Evolutionary conservation across 2,329 filamentous ascomycete genomes (phyloP), one percentile per base, ranked within the genome.

Genomic region (Didymella keratinophila): DNA sequence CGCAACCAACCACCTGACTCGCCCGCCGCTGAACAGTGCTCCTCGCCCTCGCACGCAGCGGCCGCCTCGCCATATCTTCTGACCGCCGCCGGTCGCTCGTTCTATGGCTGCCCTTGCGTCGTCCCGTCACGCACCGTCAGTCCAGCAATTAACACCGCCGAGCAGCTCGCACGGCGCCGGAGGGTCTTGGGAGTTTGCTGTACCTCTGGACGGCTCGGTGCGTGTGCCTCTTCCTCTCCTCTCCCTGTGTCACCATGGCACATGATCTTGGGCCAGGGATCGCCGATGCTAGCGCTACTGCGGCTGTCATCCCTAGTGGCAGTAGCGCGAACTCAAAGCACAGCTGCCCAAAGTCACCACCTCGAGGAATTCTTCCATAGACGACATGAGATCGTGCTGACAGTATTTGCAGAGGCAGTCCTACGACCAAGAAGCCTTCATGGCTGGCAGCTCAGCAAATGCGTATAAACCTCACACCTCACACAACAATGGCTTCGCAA

Each of bases 91-190:
- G 32, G 55, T 55, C 50, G 51, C 64, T 32, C 56, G 54, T 58
- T 64, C 56, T 53, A 77, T 77, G 74, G 74, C 74, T 54, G 68
- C 68, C 47, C 52, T 76, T 42, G 70, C 69, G 43, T 71, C 73
- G 25, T 65, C 69, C 52, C 71, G 63, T 57, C 73, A 72, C 57
- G 62, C 67, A 61, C 64, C 66, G 50, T 61, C 67, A 37, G 59
- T 68, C 47, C 70, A 72, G 58, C 76, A 76, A 61, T 68, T 77
- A 57, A 78, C 76, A 12, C 76, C 77, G 48, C 77, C 77, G 32
- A 76, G 71, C 61, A 78, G 75, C 60, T 73, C 76, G 12, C 75
- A 79, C 71, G 75, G 75, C 60, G 45, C 50, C n/a, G 73, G 67
- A 57, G 45, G 10, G 25, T 67, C 69, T 48, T 78, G 76, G 75